Evolutionary conservation across 805 yeast genomes (phyloP), one percentile per base, ranked within the genome.

Genomic region (Lipomyces orientalis): DNA sequence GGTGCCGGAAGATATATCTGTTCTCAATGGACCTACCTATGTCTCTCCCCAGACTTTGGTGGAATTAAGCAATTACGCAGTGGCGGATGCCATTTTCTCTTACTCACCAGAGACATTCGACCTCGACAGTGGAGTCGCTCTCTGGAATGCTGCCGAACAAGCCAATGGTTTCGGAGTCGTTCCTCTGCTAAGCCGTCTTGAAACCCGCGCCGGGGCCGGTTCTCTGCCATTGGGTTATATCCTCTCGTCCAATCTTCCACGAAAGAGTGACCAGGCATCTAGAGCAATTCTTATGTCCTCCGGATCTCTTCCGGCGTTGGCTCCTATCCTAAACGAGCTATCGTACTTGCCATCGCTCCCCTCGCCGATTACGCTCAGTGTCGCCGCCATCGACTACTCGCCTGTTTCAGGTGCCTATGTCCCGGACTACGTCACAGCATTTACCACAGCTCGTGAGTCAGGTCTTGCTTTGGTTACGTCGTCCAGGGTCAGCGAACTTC

Each of bases 161-260:
- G 75, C 76, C 52, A 89, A 89, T 75, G 81, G 86, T 14, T 75
- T 78, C 58, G 88, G 87, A 31, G 79, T 77, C n/a, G 86, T 88
- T 64, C 95, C 96, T 34, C 81, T 82, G 63, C 78, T 89, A 72
- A 82, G 86, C 75, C 80, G 74, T 61, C 73, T 78, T 62, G 92
- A 93, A 75, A 85, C 91, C 65, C 87, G 97, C 77, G 81, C 89
- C 1, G 98, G 97, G 74, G 95, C 97, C 39, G 91, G 94, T 58
- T 84, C 87, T 69, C 85, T 90, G 34, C 84, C 94, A 58, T 81
- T 90, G 61, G 98, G 97, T 51, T 93, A 88, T 79, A 78, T 86
- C 63, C 66, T 75, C 34, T 68, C 72, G 64, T 54, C 71, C 54
- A 33, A 22, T 39, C 49, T 60, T 22, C 60, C 39, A 12, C 67